Percentiles rank a stretch among this genome's conserved stretches.
phyloP scores from a whole-genome alignment of 2,329 filamentous ascomycete genomes.

The Arthrobotrys iridis region DNA sequence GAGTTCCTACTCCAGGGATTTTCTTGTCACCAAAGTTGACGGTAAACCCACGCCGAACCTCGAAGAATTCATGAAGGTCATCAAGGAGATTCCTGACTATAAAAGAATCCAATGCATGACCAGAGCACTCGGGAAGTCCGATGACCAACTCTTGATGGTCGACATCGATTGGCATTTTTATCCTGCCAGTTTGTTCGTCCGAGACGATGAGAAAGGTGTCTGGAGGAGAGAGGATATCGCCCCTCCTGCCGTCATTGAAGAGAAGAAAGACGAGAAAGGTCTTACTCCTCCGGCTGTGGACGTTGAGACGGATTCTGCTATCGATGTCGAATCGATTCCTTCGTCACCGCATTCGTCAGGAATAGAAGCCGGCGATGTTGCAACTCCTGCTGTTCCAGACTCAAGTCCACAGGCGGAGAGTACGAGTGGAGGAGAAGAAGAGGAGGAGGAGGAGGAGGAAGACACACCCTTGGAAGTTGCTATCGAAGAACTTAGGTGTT shows the following conservation, averaged over 20 bases:
- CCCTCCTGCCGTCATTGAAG: slow-evolving; percentile 48
- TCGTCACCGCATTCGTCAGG: slow-evolving; percentile 35
- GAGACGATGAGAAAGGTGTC: slow-evolving; percentile 56
- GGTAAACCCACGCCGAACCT: slow-evolving; percentile 58
- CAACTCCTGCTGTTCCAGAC: slow-evolving; percentile 12
- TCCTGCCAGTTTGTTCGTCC: slow-evolving; percentile 57
- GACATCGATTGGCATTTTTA: slow-evolving; percentile 59
- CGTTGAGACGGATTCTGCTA: slow-evolving; percentile 48
- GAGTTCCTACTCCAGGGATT: slow-evolving; percentile 58
- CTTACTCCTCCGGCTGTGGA: slow-evolving; percentile 9
- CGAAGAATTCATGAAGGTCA: slow-evolving; percentile 58
- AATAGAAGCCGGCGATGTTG: not conserved
- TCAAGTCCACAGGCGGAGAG: slow-evolving; percentile 8
- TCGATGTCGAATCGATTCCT: slow-evolving; percentile 45
- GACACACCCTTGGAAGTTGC: slow-evolving; percentile 57
- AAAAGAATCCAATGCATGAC: slow-evolving; percentile 58
- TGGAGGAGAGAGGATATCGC: slow-evolving; percentile 57
- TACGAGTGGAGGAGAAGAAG: not conserved
- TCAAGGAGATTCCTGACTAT: slow-evolving; percentile 57
- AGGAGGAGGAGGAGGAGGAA: slow-evolving; percentile 56
- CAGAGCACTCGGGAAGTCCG: slow-evolving; percentile 57
- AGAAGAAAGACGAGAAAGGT: slow-evolving; percentile 41
- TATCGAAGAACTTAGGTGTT: slow-evolving; percentile 57
- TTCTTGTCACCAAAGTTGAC: slow-evolving; percentile 58
- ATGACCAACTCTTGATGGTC: slow-evolving; percentile 58